Evolutionary conservation across 23 red algal species (phyloP), one percentile per base, ranked within the genome.

Genomic region (Gracilaria vermiculophylla): DNA sequence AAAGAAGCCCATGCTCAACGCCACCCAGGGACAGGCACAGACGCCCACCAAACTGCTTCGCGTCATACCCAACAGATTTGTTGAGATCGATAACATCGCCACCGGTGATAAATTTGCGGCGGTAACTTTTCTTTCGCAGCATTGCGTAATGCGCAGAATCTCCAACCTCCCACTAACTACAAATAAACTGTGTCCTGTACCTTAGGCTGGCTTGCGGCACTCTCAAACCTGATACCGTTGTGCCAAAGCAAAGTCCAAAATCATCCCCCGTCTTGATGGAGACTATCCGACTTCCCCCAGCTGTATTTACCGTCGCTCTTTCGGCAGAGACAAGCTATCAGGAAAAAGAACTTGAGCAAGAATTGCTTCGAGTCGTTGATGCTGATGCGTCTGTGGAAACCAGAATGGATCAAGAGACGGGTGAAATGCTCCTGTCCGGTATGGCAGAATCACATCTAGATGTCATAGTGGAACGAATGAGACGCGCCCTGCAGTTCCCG

Each of bases 391-490:
- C n/a, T n/a, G 96, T 98, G 39, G 62, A 83, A 53, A 35, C 54
- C 13, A 52, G 43, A 25, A 41, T 74, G 28, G 93, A 95, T 44
- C 72, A 89, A 17, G 73, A 91, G 29, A 93, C 80, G 31, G 96
- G 92, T 14, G 90, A 95, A 49, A 79, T 79, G 3, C 36, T 98
- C 0, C 75, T 98, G 16, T 71, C 83, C 3, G 96, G 96, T 40
- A 93, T 95, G 85, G 96, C 92, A 12, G 92, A 98, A 81, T 89
- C 95, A 3, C 96, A 98, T 76, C 77, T 98, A 14, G 96, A 98
- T 33, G 87, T 98, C 15, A 82, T 79, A 0, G 41, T 82, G 32
- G 82, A 78, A 10, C 71, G 92, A 47, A 77, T 98, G 73, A 47
- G 47, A 60, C 69, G 80, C 35, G 50, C 44, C 3, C 77, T 83